Evolutionary conservation across 345 rosid genomes (phyloP).

Genomic region (Hibiscus tridactylites): DNA sequence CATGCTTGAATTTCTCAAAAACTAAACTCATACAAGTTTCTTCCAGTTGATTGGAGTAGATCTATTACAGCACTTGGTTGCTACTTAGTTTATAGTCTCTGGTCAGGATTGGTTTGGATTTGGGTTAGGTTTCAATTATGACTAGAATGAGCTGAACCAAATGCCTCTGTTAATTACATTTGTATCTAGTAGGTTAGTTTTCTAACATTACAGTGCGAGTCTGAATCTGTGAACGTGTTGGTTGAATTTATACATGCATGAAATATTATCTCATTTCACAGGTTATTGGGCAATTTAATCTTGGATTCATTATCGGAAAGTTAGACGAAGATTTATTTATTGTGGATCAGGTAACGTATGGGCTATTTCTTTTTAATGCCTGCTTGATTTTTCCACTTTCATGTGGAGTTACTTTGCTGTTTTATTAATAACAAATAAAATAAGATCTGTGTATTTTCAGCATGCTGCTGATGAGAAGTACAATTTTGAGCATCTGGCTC

Average conservation of each 20-base stretch:
- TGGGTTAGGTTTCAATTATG: conserved; percentile 1
- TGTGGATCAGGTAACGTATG: conserved; percentile 80
- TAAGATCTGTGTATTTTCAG: conserved; percentile 36
- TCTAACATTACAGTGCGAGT: background rate
- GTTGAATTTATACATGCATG: conserved; percentile 5
- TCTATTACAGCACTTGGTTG: background rate
- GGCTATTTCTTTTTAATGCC: background rate
- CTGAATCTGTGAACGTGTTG: background rate
- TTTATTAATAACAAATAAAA: conserved; percentile 2
- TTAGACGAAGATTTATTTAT: conserved; percentile 83
- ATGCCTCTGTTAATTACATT: background rate
- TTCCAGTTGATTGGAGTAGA: conserved; percentile 7
- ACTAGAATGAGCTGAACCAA: background rate
- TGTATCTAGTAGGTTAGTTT: background rate
- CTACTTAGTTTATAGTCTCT: background rate
- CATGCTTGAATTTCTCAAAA: conserved; percentile 1
- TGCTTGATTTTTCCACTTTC: conserved; percentile 12
- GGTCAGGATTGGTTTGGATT: background rate
- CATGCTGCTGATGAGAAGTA: conserved; percentile 99
- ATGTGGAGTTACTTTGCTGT: background rate
- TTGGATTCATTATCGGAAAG: conserved; percentile 92
- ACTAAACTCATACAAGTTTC: background rate
- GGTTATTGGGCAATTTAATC: conserved; percentile 98
- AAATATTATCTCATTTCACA: conserved; percentile 11
- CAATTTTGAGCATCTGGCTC: conserved; percentile 78